phyloP scores from a whole-genome alignment of 2,329 filamentous ascomycete species.

The Ophiognomonia clavigignenti-juglandacearum region DNA sequence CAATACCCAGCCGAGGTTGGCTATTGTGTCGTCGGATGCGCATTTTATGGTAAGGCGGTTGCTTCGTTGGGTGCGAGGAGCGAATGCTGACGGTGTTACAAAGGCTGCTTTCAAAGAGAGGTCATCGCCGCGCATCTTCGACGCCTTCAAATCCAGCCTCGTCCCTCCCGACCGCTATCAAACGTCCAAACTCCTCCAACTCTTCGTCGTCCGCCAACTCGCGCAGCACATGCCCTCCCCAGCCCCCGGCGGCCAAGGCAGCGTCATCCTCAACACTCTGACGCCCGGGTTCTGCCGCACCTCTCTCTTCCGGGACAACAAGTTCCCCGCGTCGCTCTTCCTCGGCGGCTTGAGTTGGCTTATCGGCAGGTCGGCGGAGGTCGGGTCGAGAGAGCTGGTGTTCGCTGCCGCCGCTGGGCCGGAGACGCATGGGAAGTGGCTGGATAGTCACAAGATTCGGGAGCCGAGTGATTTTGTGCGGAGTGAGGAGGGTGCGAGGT shows the following conservation, averaged over 20 bases:
- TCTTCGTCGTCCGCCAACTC: constrained; percentile 29
- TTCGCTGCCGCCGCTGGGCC: constrained; percentile 30
- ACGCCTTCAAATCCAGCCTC: constrained; percentile 25
- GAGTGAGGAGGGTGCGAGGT: constrained; percentile 31
- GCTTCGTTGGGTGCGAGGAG: no score
- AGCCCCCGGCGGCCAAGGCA: constrained; percentile 22
- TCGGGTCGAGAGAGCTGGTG: constrained; percentile 35
- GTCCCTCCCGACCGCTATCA: constrained; percentile 30
- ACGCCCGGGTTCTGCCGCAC: constrained; percentile 38
- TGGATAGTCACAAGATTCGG: constrained; percentile 28
- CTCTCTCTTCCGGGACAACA: constrained; percentile 29
- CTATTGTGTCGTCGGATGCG: constrained; percentile 35
- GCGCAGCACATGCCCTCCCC: constrained; percentile 24
- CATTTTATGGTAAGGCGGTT: constrained; percentile 25
- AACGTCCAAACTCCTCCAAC: constrained; percentile 29
- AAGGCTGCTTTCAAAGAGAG: constrained; percentile 30
- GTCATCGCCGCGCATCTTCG: constrained; percentile 26
- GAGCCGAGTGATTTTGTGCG: constrained; percentile 27
- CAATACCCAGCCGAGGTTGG: constrained; percentile 31
- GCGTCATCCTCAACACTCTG: constrained; percentile 33
- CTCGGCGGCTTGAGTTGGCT: constrained; percentile 8
- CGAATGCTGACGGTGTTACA: neutral
- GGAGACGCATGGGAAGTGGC: constrained; percentile 36
- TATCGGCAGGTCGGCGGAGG: constrained; percentile 32
- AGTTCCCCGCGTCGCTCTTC: constrained; percentile 3